Percentiles rank a stretch among this genome's conserved stretches.
Evolutionary conservation across 306 rosid genomes (phyloP).

Genomic region (Castanea sativa): DNA sequence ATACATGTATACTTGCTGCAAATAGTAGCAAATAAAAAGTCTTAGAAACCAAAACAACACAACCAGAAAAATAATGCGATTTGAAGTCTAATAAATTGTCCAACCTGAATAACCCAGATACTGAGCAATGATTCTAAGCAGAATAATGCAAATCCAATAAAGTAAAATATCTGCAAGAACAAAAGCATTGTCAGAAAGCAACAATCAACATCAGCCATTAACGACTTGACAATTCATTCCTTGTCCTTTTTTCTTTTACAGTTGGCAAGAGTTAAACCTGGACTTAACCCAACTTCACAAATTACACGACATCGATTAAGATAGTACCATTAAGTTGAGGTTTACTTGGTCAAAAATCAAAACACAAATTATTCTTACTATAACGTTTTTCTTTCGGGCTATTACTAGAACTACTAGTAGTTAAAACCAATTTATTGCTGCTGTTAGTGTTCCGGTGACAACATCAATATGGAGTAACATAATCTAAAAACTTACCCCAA

Average conservation of each 20-base stretch:
- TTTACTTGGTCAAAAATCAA: neutral
- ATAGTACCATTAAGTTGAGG: neutral
- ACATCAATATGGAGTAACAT: slow-evolving; percentile 10
- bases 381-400: no score
- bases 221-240: neutral
- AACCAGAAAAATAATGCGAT: neutral
- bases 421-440: neutral
- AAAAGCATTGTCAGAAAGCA: slow-evolving; percentile 18
- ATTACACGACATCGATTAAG: neutral
- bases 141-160: slow-evolving; percentile 74
- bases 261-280: neutral
- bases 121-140: slow-evolving; percentile 73
- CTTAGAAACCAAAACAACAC: slow-evolving; percentile 8
- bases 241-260: neutral
- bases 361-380: neutral
- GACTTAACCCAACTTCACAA: neutral
- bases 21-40: slow-evolving; percentile 20
- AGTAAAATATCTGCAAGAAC: slow-evolving; percentile 68
- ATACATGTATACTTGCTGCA: slow-evolving; percentile 93
- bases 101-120: slow-evolving; percentile 97
- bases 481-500: slow-evolving; percentile 56
- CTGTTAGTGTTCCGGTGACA: neutral
- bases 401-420: neutral
- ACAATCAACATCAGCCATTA: slow-evolving; percentile 17
- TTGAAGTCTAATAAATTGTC: slow-evolving; percentile 14